Base-by-base conservation (phyloP, 805 yeast genomes). In the Saturnispora halmiae region DNA sequence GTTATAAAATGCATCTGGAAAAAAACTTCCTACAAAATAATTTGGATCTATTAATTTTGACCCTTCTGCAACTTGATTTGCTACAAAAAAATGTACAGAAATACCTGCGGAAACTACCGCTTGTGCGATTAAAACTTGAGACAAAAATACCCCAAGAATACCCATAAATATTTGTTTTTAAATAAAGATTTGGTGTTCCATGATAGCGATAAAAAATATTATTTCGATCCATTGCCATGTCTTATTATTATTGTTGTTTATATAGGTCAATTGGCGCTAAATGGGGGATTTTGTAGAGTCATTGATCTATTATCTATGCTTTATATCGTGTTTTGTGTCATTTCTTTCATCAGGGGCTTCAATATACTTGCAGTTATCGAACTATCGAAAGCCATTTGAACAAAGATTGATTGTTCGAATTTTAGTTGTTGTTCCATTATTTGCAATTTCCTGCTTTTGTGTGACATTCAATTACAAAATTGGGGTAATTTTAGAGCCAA, bases 361-460 rank as follows among this genome's bases (percentile, higher is more conserved):
- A 2, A 75, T 81, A 1, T 54, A 52, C 21, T 50, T 65, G 43
- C 94, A 83, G 33, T 60, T 78, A 16, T 55, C 57, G 32, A 87
- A 88, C 61, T 92, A 92, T 60, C 63, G 97, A 34, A 85, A 82
- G 51, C 97, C 97, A 0, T 70, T 74, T 51, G 92, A 85, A 50
- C 98, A 92, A 58, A 66, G 97, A 37, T 65, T 86, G 26, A 77
- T 84, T 53, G 78, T 88, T 3, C 67, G 98, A 22, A 90, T 92
- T 28, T 81, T 80, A 47, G 47, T 86, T 34, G 75, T 90, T 48
- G 81, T 88, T 1, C 96, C 96, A 0, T 54, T 88, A 18, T 88
- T 81, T 61, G 79, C 94, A 4, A 46, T 79, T 0, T 69, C 86
- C 9, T 82, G 95, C 54, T 82, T 73, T 52, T 50, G 72, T 3